Base-by-base conservation (phyloP, 2,329 filamentous ascomycete genomes). In the Gaeumannomyces sp. region DNA sequence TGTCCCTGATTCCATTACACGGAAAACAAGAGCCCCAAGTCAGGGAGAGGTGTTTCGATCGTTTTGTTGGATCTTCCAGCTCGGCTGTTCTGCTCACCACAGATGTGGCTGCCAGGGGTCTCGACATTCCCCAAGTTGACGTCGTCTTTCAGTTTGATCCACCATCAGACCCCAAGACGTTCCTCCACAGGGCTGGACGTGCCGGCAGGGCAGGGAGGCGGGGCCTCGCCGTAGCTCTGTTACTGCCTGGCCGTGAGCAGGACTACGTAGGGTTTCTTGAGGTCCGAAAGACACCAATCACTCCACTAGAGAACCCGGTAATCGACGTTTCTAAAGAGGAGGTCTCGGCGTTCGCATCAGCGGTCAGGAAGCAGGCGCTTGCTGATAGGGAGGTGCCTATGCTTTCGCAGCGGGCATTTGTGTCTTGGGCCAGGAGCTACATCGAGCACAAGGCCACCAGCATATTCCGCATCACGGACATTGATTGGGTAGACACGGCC, bases 51-150 rank as follows among this genome's bases (percentile, higher is more conserved):
- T 97, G 97, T 74, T 96, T 97, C 70, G 83, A 85, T 68, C 87
- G 86, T 65, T 98, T 97, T 73, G 80, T 91, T 28, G 88, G 88
- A 65, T 87, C 91, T 1, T 84, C 90, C 1, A 85, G 86, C 0
- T 91, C 93, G 0, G 89, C 90, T 1, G 84, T 99, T 45, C 85
- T 99, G 14, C 81, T 99, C 8, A 98, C 94, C 8, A 64, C 62
- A 25, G 93, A 97, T 73, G 86, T 97, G 25, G 92, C 93, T 2
- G 92, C 93, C 2, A 87, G 94, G 64, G 94, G 94, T 22, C 83
- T 98, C 2, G 94, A 98, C 74, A 95, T 98, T 63, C 93, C 93
- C 0, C 87, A 92, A 64, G 93, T 97, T 59, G 94, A 98, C 73
- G 83, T 97, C 0, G 93, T 97, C 4, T 85, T 97, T 2, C 94